Base-by-base conservation (phyloP, 2,329 filamentous ascomycete genomes). In the Fusarium tricinctum region DNA sequence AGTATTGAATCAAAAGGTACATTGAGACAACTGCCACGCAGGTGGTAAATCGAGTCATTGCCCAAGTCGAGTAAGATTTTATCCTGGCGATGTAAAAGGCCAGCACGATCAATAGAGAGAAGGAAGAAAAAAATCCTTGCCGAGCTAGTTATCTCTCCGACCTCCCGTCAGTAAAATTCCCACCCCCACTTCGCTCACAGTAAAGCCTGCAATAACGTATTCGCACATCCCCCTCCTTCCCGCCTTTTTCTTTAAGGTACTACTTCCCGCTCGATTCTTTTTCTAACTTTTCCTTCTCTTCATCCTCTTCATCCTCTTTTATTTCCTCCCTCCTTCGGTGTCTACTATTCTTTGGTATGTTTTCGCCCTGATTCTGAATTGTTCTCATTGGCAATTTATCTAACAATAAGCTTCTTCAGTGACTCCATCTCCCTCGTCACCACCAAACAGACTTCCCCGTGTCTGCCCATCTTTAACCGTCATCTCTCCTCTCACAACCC, bases 241-340 rank as follows among this genome's bases (percentile, higher is more conserved):
- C 72, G 70, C 71, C 66, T 75, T 68, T 71, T 73, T 59, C 71
- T 66, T 63, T 47, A 65, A 64, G 60, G 60, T 54, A 65, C 72
- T 73, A 72, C 73, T 70, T 76, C 72, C 70, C 67, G 69, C 72
- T 73, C 73, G 66, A 74, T 68, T 74, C 69, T 67, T 72, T 73
- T 59, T 70, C 51, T 60, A 60, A 56, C 74, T 73, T 73, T 69
- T 58, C 60, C 56, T 17, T 38, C 69, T 69, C 69, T 62, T 61
- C 51, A 63, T 71, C 64, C 69, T 69, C 69, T 62, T 61, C 52
- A 63, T 71, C 64, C 51, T 69, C 63, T 35, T 58, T 69, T 51
- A 49, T 40, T 56, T 56, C 56, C 48, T 59, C 57, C 43, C 50
- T 47, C 52, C 69, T 64, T 49, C 49, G 63, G 58, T 58, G 38